Evolutionary conservation across 176 grass and related monocot genomes (phyloP).

Genomic region (Hordeum vulgare): MorexV3_pseudomolecules_assembly NC_058523.1:556146287-556146786

Average conservation of each 20-base stretch:
- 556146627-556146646: too few relatives aligned
- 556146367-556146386: constrained; percentile 60
- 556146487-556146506: background rate
- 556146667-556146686: constrained; percentile 1
- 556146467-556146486: background rate
- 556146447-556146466: background rate
- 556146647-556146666: background rate
- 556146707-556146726: background rate
- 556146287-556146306: constrained; percentile 63
- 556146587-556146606: constrained; percentile 24
- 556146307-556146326: constrained; percentile 76
- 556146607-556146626: constrained; percentile 16
- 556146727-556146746: background rate
- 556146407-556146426: background rate
- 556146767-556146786: background rate
- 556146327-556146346: constrained; percentile 69
- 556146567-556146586: background rate
- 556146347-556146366: constrained; percentile 57
- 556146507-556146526: background rate
- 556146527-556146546: background rate
- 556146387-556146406: background rate
- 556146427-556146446: background rate
- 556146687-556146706: background rate
- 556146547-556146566: constrained; percentile 3
- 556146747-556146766: background rate